A percentile compares a stretch with the other conserved stretches of the same genome.
Evolutionary conservation across 768 basidiomycete species (phyloP).

Genomic region (Suillus plorans): DNA sequence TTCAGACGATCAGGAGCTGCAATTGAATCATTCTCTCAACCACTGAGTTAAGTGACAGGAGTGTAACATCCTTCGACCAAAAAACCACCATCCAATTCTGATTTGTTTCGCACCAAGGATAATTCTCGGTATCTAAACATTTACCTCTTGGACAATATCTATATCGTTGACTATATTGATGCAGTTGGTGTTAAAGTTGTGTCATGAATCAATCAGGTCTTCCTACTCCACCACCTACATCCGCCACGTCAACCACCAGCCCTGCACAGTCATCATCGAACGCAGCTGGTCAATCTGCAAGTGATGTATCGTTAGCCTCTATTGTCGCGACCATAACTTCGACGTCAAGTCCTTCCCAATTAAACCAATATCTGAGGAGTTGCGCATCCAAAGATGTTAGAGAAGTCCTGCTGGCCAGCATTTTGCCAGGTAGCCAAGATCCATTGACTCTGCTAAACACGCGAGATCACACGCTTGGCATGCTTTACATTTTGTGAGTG

Average conservation of each 20-base stretch:
- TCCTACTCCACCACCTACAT: slow-evolving; percentile 23
- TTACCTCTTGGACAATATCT: neutral
- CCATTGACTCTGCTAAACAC: slow-evolving; percentile 62
- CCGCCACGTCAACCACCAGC: slow-evolving; percentile 17
- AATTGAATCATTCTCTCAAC: neutral
- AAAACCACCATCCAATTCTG: neutral
- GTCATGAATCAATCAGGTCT: slow-evolving; percentile 27
- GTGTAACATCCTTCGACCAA: neutral
- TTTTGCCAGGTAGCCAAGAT: slow-evolving; percentile 61
- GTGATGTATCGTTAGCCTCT: slow-evolving; percentile 34
- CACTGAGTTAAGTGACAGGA: neutral
- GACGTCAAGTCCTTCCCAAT: slow-evolving; percentile 32
- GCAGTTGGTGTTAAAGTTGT: neutral
- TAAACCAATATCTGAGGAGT: slow-evolving; percentile 46
- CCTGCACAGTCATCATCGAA: slow-evolving; percentile 13
- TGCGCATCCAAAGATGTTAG: slow-evolving; percentile 56
- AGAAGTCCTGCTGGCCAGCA: slow-evolving; percentile 54
- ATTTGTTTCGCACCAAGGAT: neutral
- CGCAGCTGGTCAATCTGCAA: slow-evolving; percentile 12
- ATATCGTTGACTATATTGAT: neutral
- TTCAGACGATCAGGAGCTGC: neutral
- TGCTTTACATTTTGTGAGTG: slow-evolving; percentile 73
- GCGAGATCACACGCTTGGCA: slow-evolving; percentile 57
- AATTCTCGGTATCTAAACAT: neutral
- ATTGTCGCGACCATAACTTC: slow-evolving; percentile 48